Conservation (phyloP, 2,329 filamentous ascomycete genomes). For the Cercospora sp. region DNA sequence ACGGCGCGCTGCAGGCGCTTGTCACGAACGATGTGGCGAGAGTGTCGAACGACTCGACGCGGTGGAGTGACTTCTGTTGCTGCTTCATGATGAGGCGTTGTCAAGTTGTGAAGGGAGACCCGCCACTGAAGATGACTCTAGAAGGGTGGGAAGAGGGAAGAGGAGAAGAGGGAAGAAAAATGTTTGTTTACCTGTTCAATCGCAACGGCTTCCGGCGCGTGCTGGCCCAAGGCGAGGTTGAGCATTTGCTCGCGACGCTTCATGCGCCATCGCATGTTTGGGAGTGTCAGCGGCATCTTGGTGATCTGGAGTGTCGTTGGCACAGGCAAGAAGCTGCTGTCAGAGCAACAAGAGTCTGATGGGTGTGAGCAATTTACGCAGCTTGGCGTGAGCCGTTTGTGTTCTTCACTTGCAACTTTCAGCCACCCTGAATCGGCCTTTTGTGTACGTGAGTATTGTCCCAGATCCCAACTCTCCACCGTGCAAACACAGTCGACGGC, state of each 20-base stretch:
- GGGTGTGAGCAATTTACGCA: not conserved
- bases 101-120: not conserved
- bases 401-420: not conserved
- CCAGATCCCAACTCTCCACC: not conserved
- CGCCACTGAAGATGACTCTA: not conserved
- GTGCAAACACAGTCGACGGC: not conserved
- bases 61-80: not conserved
- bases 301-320: not conserved
- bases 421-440: not conserved
- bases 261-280: constrained; percentile 2
- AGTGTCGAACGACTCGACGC: not conserved
- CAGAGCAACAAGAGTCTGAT: not conserved
- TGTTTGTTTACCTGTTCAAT: constrained; percentile 1
- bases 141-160: not conserved
- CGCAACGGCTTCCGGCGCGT: not conserved
- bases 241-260: not conserved
- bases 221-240: not conserved
- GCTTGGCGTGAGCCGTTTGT: not conserved
- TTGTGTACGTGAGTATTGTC: not conserved
- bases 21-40: constrained; percentile 13
- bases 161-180: not conserved
- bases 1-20: constrained; percentile 14
- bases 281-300: not conserved
- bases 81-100: not conserved
- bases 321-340: not conserved